Percentiles rank a stretch among this genome's conserved stretches.
Evolutionary conservation across 1,284 basidiomycete genomes (phyloP).

Genomic region (Moesziomyces globuligerus): DNA sequence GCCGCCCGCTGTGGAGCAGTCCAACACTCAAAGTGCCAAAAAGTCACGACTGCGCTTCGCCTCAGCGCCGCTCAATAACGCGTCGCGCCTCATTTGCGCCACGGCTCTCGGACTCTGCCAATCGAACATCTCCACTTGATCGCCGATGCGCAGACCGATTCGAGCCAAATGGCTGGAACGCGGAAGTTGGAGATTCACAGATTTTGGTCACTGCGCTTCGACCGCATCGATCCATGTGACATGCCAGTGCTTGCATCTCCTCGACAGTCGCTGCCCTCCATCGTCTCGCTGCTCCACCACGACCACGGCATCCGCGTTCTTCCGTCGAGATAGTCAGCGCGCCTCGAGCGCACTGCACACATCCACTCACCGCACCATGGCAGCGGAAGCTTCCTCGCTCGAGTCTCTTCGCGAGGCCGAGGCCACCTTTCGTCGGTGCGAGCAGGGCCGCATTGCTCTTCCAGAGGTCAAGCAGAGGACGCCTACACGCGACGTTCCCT

Average conservation of each 20-base stretch:
- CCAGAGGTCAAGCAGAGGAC: conserved; percentile 49
- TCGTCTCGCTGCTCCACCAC: no score
- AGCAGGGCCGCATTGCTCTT: conserved; percentile 40
- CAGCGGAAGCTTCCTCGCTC: conserved; percentile 32
- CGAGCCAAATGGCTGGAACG: no score
- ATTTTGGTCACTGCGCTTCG: no score
- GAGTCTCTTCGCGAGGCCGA: conserved; percentile 44
- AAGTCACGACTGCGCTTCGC: conserved; percentile 1
- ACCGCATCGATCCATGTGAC: no score
- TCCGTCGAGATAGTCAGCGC: background rate
- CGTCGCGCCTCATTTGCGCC: conserved; percentile 25
- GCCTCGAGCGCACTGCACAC: background rate
- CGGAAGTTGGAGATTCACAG: no score
- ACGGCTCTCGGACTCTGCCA: background rate
- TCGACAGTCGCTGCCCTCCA: no score
- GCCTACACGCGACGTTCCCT: conserved; percentile 56
- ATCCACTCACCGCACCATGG: conserved; percentile 19
- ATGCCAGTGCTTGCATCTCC: no score
- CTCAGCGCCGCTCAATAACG: background rate
- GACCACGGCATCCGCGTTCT: background rate
- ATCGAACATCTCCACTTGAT: no score
- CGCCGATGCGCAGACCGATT: no score
- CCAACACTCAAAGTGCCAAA: background rate
- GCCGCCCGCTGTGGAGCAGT: no score
- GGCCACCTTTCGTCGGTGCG: conserved; percentile 34